Base-by-base conservation (phyloP, 208 protist species). In the Acanthamoeba divionensis region DNA sequence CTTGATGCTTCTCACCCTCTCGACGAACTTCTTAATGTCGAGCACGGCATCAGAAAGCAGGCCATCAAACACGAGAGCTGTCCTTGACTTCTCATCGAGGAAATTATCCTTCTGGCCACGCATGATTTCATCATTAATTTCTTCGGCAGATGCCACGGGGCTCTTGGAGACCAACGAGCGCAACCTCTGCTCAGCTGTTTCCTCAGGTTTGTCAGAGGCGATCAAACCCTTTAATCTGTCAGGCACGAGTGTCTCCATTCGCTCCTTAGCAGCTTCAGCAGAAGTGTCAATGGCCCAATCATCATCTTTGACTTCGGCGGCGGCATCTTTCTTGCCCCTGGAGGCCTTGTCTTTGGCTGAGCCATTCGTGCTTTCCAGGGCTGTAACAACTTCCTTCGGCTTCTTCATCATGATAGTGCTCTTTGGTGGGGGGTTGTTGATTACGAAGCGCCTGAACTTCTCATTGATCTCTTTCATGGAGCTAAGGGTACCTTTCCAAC, bases 201-300 rank as follows among this genome's bases (percentile, higher is more conserved):
- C 71, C 44, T 80, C 71, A n/a, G 71, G 31, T 50, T 80, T 80
- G 29, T 80, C 71, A 12, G 2, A 33, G 71, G 71, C 71, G 44
- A 80, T 50, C 48, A 80, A 50, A 10, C 48, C 71, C 71, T 80
- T 80, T 44, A 80, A 50, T 15, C 71, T 44, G 71, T 80, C 71
- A 31, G 71, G 71, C 71, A 80, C 71, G 18, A 80, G 71, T 10
- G 71, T 80, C 29, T 80, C 71, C 71, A 80, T 80, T 18, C 71
- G 71, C 71, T 57, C 71, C 71, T 80, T 80, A 50, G 71, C 71
- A 31, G 71, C 71, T 50, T 80, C 71, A 44, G 54, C 71, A 12
- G 71, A 80, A 6, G 71, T 80, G 71, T 80, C 71, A 50, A 80
- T 80, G 71, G 71, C 71, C 71, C 71, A 80, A 24, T 80, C 71